Evolutionary conservation across 2,329 filamentous ascomycete species (phyloP).

Genomic region (Claviceps humidiphila): DNA sequence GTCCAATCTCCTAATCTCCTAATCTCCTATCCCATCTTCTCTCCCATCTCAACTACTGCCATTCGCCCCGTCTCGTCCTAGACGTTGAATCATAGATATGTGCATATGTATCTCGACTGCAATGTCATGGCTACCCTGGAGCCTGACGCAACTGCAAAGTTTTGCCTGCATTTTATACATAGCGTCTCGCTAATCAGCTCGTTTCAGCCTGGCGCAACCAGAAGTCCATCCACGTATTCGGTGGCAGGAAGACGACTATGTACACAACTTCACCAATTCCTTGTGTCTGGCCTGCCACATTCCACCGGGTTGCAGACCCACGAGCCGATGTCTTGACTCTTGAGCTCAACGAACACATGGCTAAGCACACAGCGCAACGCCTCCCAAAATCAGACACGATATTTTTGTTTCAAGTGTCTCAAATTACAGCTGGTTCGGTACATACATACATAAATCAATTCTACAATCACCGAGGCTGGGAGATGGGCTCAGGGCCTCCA

Average conservation of each 20-base stretch:
- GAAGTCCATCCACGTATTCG: too few species aligned
- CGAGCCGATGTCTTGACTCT: constrained; percentile 15
- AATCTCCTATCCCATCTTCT: background rate
- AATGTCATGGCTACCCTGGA: too few species aligned
- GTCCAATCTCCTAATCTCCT: too few species aligned
- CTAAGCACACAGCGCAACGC: constrained; percentile 17
- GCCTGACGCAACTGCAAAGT: too few species aligned
- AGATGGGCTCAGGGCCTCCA: background rate
- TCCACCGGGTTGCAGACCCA: constrained; percentile 8
- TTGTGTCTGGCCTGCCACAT: background rate
- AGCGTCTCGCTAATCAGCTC: background rate
- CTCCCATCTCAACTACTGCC: background rate
- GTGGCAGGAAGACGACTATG: background rate
- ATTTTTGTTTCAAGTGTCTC: constrained; percentile 11
- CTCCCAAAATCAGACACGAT: constrained; percentile 5
- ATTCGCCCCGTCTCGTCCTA: too few species aligned
- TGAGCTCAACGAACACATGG: constrained; percentile 21
- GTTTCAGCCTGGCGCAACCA: background rate
- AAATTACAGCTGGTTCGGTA: background rate
- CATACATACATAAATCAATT: background rate
- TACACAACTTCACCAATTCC: background rate
- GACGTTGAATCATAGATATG: too few species aligned
- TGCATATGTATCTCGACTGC: too few species aligned
- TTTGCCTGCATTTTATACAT: background rate
- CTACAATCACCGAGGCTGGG: background rate